phyloP scores from a whole-genome alignment of 2,329 filamentous ascomycete species.

The Hymenoscyphus fructigenus region DNA sequence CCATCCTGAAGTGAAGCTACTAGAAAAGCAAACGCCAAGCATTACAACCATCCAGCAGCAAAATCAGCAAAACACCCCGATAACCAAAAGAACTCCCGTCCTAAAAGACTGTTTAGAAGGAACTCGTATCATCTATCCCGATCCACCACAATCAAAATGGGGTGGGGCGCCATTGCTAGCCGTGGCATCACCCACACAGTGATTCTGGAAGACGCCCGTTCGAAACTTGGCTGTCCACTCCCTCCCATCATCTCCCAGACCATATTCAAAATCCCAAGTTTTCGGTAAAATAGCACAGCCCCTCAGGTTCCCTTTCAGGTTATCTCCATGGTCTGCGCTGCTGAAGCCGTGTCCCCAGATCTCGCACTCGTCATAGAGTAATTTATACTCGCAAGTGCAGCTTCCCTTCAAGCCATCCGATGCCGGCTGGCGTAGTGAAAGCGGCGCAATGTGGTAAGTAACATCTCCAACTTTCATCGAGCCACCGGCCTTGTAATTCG shows the following conservation, averaged over 20 bases:
- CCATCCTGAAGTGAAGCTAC: too few species aligned
- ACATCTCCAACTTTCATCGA: neutral
- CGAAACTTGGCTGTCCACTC: conserved; percentile 1
- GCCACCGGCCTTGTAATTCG: conserved; percentile 2
- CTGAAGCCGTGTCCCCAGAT: neutral
- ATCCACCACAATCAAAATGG: too few species aligned
- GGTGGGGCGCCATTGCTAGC: neutral
- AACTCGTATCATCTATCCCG: too few species aligned
- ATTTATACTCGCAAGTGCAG: neutral
- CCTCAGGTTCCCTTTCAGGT: neutral
- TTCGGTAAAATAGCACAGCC: neutral
- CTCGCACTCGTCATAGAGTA: neutral
- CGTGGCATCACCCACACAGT: neutral
- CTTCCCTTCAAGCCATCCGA: neutral
- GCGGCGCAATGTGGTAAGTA: neutral
- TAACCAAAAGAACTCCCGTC: neutral
- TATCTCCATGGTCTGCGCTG: neutral
- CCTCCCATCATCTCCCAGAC: neutral
- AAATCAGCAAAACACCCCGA: neutral
- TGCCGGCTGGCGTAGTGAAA: neutral
- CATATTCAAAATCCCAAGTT: neutral
- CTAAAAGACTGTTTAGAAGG: neutral
- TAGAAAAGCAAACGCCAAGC: too few species aligned
- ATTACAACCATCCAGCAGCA: too few species aligned
- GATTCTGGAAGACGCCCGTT: neutral